Base-by-base conservation (phyloP, 129 eudicot species). In the Chrysanthemum seticuspe region DNA sequence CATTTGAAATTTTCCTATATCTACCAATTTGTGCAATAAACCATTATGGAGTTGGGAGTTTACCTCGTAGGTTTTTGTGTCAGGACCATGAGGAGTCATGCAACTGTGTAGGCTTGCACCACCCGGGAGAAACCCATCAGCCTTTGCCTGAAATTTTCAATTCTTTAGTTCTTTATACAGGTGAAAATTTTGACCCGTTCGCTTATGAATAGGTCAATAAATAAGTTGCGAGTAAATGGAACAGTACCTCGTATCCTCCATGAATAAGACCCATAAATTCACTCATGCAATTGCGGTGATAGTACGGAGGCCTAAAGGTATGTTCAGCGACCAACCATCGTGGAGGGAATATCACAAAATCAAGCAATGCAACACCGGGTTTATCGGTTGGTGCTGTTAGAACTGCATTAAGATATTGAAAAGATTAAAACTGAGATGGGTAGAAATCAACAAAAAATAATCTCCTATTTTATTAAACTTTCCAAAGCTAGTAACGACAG, bases 291-390 rank as follows among this genome's bases (percentile, higher is more conserved):
- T 95, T 95, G 76, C 99, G 97, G 77, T 95, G 99, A 75, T 88
- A 95, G 75, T 95, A 91, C 60, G 99, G 99, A 11, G 99, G 99
- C 56, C 99, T 93, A 44, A 95, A 95, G 29, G 99, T 95, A 74
- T 90, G 96, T 59, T 95, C 99, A 50, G 99, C 69, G 67, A 95
- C 99, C 89, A 95, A 72, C 97, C 99, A 95, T 48, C 99, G 86
- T 1, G 99, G 99, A 58, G 99, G 99, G 81, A 95, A 95, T 63
- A 95, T 95, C 69, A 95, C 97, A 85, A 95, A 95, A 82, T 95
- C 97, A 85, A 95, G 97, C 85, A 95, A 82, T 10, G 99, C 99
- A 68, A 95, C 99, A 29, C 99, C 99, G 74, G 99, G 96, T 67
- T 87, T 87, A 66, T 95, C 99, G 21, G 94, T 88, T 4, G 69